A percentile compares a stretch with the other conserved stretches of the same genome.
Conservation (phyloP, 768 basidiomycete genomes). For the Amanita rimosa region DNA sequence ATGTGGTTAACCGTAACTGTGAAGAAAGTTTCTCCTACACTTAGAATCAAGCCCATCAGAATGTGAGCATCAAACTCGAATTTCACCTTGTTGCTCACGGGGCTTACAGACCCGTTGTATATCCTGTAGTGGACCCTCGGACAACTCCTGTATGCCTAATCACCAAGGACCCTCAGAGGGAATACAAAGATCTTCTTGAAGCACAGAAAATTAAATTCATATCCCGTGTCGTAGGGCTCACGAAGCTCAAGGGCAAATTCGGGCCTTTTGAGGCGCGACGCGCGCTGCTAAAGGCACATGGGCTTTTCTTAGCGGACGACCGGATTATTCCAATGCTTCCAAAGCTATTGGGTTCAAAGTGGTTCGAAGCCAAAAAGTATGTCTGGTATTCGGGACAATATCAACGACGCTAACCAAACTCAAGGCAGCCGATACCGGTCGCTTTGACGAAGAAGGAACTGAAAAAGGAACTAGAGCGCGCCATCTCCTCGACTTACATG, state of each 20-base stretch:
- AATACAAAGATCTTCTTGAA: constrained; percentile 91
- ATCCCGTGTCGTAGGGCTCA: constrained; percentile 79
- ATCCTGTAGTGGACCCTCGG: constrained; percentile 79
- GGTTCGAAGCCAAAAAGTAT: constrained; percentile 94
- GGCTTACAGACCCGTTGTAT: constrained; percentile 50
- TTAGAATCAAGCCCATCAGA: constrained; percentile 69
- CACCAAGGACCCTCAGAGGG: constrained; percentile 89
- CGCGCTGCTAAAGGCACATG: constrained; percentile 78
- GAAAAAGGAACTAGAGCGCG: constrained; percentile 85
- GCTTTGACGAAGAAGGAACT: constrained; percentile 79
- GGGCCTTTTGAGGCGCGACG: constrained; percentile 76
- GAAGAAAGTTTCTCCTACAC: constrained; percentile 68
- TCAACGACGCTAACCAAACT: constrained; percentile 6
- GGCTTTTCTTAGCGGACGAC: constrained; percentile 89
- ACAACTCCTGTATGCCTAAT: constrained; percentile 78
- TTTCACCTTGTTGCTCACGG: constrained; percentile 4
- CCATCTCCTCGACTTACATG: constrained; percentile 92
- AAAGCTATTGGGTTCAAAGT: constrained; percentile 75
- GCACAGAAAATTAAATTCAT: constrained; percentile 78
- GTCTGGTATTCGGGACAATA: constrained; percentile 14
- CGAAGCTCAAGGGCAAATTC: constrained; percentile 92
- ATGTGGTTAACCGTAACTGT: constrained; percentile 86
- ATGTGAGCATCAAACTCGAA: constrained; percentile 45
- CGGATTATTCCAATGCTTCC: constrained; percentile 82
- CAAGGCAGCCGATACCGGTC: constrained; percentile 84